A percentile compares a stretch with the other conserved stretches of the same genome.
Conservation (phyloP, 176 grass and related monocot species). For the Themeda triandra region DNA sequence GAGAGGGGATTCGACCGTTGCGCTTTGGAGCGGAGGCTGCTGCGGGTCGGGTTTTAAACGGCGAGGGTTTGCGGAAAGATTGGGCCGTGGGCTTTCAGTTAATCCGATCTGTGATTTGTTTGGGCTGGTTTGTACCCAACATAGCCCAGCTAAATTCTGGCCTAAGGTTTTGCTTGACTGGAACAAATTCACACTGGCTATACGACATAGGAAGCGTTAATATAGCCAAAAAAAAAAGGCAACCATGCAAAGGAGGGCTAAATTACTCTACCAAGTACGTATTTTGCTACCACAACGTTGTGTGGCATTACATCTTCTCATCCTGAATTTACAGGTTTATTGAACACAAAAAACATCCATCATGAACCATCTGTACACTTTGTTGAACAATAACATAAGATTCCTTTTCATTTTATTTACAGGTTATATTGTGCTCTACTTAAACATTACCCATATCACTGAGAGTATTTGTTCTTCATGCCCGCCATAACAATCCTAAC, state of each 20-base stretch:
- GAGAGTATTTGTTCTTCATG: background rate
- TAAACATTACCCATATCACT: background rate
- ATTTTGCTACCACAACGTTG: too few species aligned
- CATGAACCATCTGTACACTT: background rate
- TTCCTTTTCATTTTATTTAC: too few species aligned
- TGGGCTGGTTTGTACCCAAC: background rate
- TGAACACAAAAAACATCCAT: background rate
- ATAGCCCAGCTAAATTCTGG: background rate
- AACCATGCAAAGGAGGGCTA: too few species aligned
- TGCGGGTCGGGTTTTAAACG: conserved; percentile 27
- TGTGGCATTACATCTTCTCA: background rate
- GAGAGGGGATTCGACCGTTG: conserved; percentile 26
- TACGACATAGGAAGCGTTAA: too few species aligned
- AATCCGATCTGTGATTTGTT: background rate
- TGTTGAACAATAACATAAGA: too few species aligned
- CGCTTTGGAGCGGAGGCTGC: conserved; percentile 24
- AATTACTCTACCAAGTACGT: too few species aligned
- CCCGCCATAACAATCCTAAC: background rate
- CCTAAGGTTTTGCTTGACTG: background rate
- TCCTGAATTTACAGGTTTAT: background rate
- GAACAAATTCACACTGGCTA: background rate
- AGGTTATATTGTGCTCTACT: background rate
- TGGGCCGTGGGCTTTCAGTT: background rate
- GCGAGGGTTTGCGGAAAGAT: background rate
- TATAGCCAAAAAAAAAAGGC: too few species aligned